These are phyloP conservation scores for Aspergillus incahuasiensis DNA, from an alignment of 495 filamentous ascomycete species.

Conservation along the genomic window DNA sequence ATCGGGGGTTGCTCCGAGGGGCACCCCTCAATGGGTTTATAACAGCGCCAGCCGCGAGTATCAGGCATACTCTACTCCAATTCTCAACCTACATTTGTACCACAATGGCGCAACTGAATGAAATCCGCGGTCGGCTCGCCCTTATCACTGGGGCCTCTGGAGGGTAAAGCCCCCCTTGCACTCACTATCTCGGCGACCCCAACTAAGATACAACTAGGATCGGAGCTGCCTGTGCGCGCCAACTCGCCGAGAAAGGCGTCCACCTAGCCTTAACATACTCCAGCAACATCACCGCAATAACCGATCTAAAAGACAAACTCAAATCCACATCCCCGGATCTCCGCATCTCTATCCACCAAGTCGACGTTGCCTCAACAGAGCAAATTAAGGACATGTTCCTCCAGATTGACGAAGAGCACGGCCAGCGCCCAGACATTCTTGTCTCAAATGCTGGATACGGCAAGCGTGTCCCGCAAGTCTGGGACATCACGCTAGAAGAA, in stretches of 20 bases:
- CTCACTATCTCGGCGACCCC: background rate
- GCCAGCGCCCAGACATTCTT: conserved; percentile 57
- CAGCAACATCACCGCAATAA: conserved; percentile 43
- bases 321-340: conserved; percentile 28
- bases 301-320: conserved; percentile 40
- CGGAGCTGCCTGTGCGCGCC: conserved; percentile 55
- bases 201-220: conserved; percentile 38
- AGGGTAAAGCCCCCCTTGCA: conserved; percentile 44
- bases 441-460: conserved; percentile 56
- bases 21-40: background rate
- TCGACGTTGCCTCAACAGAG: conserved; percentile 50
- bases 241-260: conserved; percentile 48
- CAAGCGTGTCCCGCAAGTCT: conserved; percentile 45
- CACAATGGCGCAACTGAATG: conserved; percentile 34
- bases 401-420: conserved; percentile 48
- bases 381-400: conserved; percentile 49
- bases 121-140: conserved; percentile 53
- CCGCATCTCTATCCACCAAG: conserved; percentile 51
- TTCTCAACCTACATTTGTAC: background rate
- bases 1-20: conserved; percentile 17
- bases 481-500: conserved; percentile 54
- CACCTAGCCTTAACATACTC: conserved; percentile 61
- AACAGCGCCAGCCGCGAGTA: background rate
- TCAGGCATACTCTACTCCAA: background rate
- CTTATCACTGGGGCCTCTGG: conserved; percentile 64